phyloP scores from a whole-genome alignment of 495 filamentous ascomycete species.

The Penicillium samsonianum region DNA sequence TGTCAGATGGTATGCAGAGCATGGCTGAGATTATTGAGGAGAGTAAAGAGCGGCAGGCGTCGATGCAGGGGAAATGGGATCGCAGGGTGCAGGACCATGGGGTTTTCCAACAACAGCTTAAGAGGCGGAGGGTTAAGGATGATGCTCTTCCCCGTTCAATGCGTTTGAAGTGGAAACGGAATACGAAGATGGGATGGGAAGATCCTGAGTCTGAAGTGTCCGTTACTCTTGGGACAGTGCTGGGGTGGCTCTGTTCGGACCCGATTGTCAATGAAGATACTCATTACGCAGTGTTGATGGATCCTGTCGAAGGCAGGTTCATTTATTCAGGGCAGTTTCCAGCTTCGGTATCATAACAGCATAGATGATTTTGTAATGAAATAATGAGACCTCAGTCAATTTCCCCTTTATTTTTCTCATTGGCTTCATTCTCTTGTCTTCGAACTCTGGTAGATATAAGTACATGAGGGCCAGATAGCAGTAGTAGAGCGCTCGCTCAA shows the following conservation, averaged over 20 bases:
- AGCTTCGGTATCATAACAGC: background rate
- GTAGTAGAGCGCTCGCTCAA: background rate
- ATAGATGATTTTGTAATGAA: background rate
- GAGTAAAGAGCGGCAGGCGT: conserved; percentile 38
- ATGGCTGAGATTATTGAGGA: conserved; percentile 44
- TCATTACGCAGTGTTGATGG: conserved; percentile 56
- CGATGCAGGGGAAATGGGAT: conserved; percentile 46
- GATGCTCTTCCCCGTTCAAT: background rate
- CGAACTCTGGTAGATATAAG: background rate
- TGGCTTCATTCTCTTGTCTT: background rate
- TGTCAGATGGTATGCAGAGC: conserved; percentile 22
- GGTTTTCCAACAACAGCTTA: conserved; percentile 6
- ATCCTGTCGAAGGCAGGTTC: conserved; percentile 46
- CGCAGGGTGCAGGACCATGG: conserved; percentile 21
- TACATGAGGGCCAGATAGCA: background rate
- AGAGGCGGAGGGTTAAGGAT: background rate
- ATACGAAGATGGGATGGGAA: background rate
- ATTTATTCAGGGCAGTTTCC: conserved; percentile 43
- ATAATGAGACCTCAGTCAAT: background rate
- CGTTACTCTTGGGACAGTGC: conserved; percentile 32
- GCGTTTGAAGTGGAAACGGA: conserved; percentile 4
- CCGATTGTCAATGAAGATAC: conserved; percentile 55
- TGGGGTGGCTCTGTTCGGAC: conserved; percentile 47
- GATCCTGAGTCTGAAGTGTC: conserved; percentile 20
- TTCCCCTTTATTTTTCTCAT: background rate